Percentiles rank a stretch among this genome's conserved stretches.
Conservation (phyloP, 495 filamentous ascomycete genomes). For the Penicillium cosmopolitanum region DNA sequence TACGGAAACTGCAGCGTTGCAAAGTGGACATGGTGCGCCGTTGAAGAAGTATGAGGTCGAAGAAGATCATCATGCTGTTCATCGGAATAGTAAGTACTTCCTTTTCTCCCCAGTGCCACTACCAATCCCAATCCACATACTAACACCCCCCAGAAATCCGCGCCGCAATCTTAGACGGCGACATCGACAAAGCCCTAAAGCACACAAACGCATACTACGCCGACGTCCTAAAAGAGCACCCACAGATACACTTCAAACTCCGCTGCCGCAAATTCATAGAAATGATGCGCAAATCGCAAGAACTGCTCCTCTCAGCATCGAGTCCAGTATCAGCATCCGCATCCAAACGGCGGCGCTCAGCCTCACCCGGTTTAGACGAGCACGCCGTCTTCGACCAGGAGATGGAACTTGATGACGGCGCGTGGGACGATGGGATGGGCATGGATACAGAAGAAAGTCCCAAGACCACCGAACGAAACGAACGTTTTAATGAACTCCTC, state of each 20-base stretch:
- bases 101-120: not conserved
- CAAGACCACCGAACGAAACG: conserved; percentile 30
- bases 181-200: conserved; percentile 88
- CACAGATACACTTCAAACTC: conserved; percentile 88
- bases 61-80: conserved; percentile 85
- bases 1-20: conserved; percentile 67
- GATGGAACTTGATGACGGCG: conserved; percentile 78
- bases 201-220: conserved; percentile 80
- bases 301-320: conserved; percentile 47
- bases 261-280: conserved; percentile 93
- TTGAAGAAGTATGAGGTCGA: conserved; percentile 70
- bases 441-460: conserved; percentile 58
- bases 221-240: conserved; percentile 78
- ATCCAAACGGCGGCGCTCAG: conserved; percentile 38
- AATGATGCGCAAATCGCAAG: conserved; percentile 84
- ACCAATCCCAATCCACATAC: not conserved
- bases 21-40: conserved; percentile 53
- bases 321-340: conserved; percentile 24
- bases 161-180: conserved; percentile 85
- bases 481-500: conserved; percentile 59
- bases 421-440: conserved; percentile 39
- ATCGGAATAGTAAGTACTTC: conserved; percentile 73
- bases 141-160: conserved; percentile 68
- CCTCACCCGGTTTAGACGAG: conserved; percentile 38
- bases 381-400: conserved; percentile 66